Evolutionary conservation across 2,329 filamentous ascomycete species (phyloP), one percentile per base, ranked within the genome.

Genomic region (Xylogone sp.): DNA sequence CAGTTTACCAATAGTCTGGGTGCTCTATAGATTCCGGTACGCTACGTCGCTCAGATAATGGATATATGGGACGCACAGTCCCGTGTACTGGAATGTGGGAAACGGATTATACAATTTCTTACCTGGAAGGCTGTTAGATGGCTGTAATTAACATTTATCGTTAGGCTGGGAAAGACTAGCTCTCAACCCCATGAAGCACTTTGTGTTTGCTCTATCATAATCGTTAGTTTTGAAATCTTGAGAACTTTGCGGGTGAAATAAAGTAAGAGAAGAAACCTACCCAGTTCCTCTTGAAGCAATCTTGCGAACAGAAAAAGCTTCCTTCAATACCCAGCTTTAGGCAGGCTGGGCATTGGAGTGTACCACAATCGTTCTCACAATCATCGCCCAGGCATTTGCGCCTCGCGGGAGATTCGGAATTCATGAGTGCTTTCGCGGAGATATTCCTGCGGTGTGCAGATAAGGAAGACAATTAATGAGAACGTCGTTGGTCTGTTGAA

Each of bases 241-340:
- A 27, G 24, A 5, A 27, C 5, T 39, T 16, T 13, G 13, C 34
- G 8, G n/a, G 34, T 5, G n/a, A 9, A 7, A 4, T 10, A 10
- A 27, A 6, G n/a, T 27, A 4, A 3, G 29, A 18, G 42, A 24
- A 21, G 20, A 20, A 21, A 57, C 82, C 63, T 84, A 97, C 94
- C 94, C 94, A 99, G 77, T 90, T 99, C 71, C 85, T 87, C 79
- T 97, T 97, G 75, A 99, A 99, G 77, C 94, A 99, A 63, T 97
- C 94, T 71, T 99, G 94, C 22, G 91, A 91, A 76, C 94, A 99
- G 75, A 97, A 99, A 73, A 84, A 97, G 75, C 90, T 96, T 65
- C 94, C 90, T 67, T 92, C 84, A 62, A 85, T 86, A 49, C 87
- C 89, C 43, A 92, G 76, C 73, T 96, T 97, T 65, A 97, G 79